phyloP scores from a whole-genome alignment of 2,329 filamentous ascomycete species.

The Cladosporium sp. region DNA sequence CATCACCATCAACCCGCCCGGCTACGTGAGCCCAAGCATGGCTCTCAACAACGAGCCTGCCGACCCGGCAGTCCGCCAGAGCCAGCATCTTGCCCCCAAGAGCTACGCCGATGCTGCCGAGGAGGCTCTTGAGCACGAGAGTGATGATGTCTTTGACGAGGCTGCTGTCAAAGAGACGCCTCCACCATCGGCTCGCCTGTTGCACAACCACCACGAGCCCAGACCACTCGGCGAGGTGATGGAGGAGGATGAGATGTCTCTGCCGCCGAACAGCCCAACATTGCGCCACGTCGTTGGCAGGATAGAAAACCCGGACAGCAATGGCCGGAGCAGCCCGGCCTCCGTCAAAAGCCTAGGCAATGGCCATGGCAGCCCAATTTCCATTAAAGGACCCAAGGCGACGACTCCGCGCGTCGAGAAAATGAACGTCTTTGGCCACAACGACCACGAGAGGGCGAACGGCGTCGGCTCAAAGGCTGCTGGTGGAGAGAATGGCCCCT shows the following conservation, averaged over 20 bases:
- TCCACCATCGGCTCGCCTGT: conserved; percentile 16
- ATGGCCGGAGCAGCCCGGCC: background rate
- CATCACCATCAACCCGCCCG: conserved; percentile 5
- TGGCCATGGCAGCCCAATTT: background rate
- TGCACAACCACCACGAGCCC: conserved; percentile 27
- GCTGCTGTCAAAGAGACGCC: conserved; percentile 34
- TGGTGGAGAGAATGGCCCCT: conserved; percentile 15
- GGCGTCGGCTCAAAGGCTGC: conserved; percentile 17
- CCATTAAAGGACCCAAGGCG: background rate
- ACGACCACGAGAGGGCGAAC: conserved; percentile 23
- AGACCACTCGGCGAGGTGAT: conserved; percentile 32
- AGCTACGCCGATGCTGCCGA: conserved; percentile 40
- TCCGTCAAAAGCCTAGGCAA: conserved; percentile 7
- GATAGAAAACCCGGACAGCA: conserved; percentile 3
- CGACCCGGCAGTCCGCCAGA: conserved; percentile 35
- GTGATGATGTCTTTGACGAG: conserved; percentile 21
- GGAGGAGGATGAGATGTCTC: conserved; percentile 27
- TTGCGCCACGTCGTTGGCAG: conserved; percentile 18
- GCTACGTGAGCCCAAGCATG: conserved; percentile 26
- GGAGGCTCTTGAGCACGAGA: conserved; percentile 27
- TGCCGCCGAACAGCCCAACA: conserved; percentile 27
- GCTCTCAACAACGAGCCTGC: conserved; percentile 40
- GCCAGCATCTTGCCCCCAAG: conserved; percentile 38
- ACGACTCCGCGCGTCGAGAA: conserved; percentile 9
- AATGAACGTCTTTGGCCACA: conserved; percentile 12